A percentile compares a stretch with the other conserved stretches of the same genome.
Conservation (phyloP, 495 filamentous ascomycete species). For the Podospora bellae-mahoneyi region DNA sequence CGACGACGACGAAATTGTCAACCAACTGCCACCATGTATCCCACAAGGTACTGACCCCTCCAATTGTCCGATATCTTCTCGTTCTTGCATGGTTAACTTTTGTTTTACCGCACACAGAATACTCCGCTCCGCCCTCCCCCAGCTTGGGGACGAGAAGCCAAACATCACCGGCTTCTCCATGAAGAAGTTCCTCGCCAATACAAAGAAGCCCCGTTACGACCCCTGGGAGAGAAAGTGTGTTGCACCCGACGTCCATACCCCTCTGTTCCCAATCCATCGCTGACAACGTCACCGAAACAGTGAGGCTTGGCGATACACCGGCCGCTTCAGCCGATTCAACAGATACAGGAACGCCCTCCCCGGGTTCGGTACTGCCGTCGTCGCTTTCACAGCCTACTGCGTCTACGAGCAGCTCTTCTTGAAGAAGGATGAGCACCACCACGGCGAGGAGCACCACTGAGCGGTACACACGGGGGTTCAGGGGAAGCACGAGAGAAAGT, state of each 20-base stretch:
- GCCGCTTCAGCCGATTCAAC: conserved; percentile 81
- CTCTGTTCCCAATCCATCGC: conserved; percentile 3
- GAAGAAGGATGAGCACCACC: conserved; percentile 62
- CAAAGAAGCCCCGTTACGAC: conserved; percentile 67
- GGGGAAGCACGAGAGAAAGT: background rate
- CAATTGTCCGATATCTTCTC: background rate
- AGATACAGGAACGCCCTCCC: conserved; percentile 84
- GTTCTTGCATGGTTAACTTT: conserved; percentile 1
- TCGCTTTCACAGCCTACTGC: conserved; percentile 87
- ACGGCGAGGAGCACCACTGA: conserved; percentile 44
- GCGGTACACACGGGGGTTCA: background rate
- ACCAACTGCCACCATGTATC: conserved; percentile 41
- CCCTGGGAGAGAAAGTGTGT: conserved; percentile 80
- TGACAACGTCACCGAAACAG: conserved; percentile 43
- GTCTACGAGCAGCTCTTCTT: conserved; percentile 83
- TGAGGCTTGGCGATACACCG: conserved; percentile 89
- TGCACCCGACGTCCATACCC: background rate
- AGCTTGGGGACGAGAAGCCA: conserved; percentile 38
- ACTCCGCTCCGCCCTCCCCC: conserved; percentile 32
- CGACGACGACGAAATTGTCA: conserved; percentile 25
- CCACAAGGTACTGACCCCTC: conserved; percentile 36
- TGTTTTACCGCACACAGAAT: conserved; percentile 26
- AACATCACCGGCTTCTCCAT: conserved; percentile 86
- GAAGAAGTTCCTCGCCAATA: conserved; percentile 64
- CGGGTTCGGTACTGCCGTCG: conserved; percentile 84